Evolutionary conservation across 1,139 yeast genomes (phyloP).

Genomic region (Debaryomycetaceae sp.): DNA sequence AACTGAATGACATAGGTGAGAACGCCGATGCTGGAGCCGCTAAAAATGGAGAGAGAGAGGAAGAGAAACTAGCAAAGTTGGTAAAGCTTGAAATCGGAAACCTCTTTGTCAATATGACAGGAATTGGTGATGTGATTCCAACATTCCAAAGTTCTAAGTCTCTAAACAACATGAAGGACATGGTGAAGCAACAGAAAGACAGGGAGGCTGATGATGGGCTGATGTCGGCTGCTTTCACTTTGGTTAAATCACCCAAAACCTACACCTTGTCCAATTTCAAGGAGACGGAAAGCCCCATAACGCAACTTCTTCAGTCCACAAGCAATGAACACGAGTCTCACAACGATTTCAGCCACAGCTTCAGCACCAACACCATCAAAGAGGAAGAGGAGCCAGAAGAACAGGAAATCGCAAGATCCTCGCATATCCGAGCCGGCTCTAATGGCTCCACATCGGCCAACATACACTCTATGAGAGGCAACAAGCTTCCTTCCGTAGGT

Average conservation of each 20-base stretch:
- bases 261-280: conserved; percentile 37
- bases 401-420: conserved; percentile 12
- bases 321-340: conserved; percentile 8
- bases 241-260: conserved; percentile 45
- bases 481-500: not conserved
- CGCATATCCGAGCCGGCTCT: not conserved
- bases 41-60: conserved; percentile 10
- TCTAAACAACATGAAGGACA: conserved; percentile 26
- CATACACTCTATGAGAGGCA: too few relatives aligned
- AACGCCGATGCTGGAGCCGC: conserved; percentile 6
- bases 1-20: conserved; percentile 2
- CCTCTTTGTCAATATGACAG: conserved; percentile 33
- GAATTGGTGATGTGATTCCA: conserved; percentile 36
- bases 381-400: conserved; percentile 43
- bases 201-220: conserved; percentile 1
- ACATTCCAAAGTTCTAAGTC: conserved; percentile 35
- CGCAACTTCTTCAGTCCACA: conserved; percentile 30
- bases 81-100: conserved; percentile 39
- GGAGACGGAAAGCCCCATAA: conserved; percentile 38
- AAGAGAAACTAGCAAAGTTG: conserved; percentile 31
- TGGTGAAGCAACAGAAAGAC: conserved; percentile 5
- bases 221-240: conserved; percentile 14
- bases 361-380: conserved; percentile 34
- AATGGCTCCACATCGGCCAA: not conserved
- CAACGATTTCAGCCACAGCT: conserved; percentile 21